Evolutionary conservation across 768 basidiomycete species (phyloP), one percentile per base, ranked within the genome.

Genomic region (Mycena epipterygia): DNA sequence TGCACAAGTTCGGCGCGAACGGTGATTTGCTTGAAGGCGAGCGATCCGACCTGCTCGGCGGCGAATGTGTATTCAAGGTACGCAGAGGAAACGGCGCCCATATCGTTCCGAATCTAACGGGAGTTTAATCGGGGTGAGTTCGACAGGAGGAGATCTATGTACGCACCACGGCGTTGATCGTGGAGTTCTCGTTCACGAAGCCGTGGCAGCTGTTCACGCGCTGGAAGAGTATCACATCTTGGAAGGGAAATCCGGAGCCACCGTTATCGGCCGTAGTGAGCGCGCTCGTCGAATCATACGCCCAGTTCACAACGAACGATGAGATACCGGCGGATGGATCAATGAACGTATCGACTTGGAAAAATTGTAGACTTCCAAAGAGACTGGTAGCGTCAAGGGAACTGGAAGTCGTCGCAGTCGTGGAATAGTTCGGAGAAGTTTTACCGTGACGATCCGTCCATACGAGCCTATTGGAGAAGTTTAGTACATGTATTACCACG

Each of bases 301-400:
- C 63, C 63, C 63, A 64, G 29, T 64, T 52, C 51, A 53, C 30
- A 21, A 52, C 51, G 30, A 52, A 52, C 3, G 29, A 52, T 2
- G 67, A 68, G 42, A 68, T 51, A 6, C 71, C 71, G 4, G 58
- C 35, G 1, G 35, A 19, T 14, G 57, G 5, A 17, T 68, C 42
- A 33, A 72, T 55, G 3, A 13, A 21, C 16, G 48, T 35, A 51
- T 41, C 30, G 27, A 71, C 41, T 23, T 37, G 11, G 42, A 65
- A 71, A 30, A 71, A 71, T 11, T 62, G 58, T 0, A 71, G 42
- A 33, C n/a, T 52, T 21, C 64, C 63, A 48, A 48, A 65, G 32
- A 71, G 41, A 48, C 57, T 66, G 30, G 14, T 25, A 42, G 57
- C 61, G 57, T 23, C 23, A 12, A 6, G 25, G 2, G 46, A 48